A percentile compares a stretch with the other conserved stretches of the same genome.
phyloP scores from a whole-genome alignment of 129 eudicot genomes.

The Tagetes erecta region DNA sequence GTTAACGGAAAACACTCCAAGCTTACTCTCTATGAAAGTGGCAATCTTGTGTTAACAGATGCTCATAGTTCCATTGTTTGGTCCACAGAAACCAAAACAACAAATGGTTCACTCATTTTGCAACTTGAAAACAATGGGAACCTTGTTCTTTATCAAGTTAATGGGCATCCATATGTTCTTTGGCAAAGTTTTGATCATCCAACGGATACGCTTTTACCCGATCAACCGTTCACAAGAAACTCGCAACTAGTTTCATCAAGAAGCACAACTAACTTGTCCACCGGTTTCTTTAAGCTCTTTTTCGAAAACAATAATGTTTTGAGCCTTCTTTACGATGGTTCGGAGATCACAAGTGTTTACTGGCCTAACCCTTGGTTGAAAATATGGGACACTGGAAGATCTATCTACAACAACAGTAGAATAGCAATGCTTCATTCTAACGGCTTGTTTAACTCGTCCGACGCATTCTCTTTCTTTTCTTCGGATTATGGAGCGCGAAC shows the following conservation, averaged over 20 bases:
- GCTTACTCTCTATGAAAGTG: slow-evolving; percentile 27
- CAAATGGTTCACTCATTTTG: slow-evolving; percentile 6
- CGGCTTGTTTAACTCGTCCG: slow-evolving; percentile 46
- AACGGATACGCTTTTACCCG: slow-evolving; percentile 38
- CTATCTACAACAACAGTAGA: slow-evolving; percentile 38
- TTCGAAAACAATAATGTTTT: slow-evolving; percentile 50
- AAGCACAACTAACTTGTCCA: slow-evolving; percentile 33
- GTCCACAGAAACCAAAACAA: slow-evolving; percentile 33
- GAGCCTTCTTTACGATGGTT: slow-evolving; percentile 42
- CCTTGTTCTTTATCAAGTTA: slow-evolving; percentile 32
- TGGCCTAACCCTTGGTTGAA: slow-evolving; percentile 44
- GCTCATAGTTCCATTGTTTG: slow-evolving; percentile 37
- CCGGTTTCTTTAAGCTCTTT: slow-evolving; percentile 42
- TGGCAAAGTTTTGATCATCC: no score
- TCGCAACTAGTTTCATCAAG: slow-evolving; percentile 34
- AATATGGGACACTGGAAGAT: slow-evolving; percentile 37
- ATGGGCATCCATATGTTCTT: not conserved
- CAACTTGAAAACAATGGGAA: slow-evolving; percentile 39
- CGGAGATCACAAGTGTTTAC: slow-evolving; percentile 42
- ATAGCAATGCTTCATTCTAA: slow-evolving; percentile 28
- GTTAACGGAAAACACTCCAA: slow-evolving; percentile 45
- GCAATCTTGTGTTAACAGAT: slow-evolving; percentile 45
- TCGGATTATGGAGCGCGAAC: slow-evolving; percentile 36
- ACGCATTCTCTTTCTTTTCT: slow-evolving; percentile 27
- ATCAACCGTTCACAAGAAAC: slow-evolving; percentile 35